A percentile compares a stretch with the other conserved stretches of the same genome.
These are phyloP conservation scores for Eutrema yunnanense DNA, from an alignment of 345 rosid species.

Conservation along the genomic window DNA sequence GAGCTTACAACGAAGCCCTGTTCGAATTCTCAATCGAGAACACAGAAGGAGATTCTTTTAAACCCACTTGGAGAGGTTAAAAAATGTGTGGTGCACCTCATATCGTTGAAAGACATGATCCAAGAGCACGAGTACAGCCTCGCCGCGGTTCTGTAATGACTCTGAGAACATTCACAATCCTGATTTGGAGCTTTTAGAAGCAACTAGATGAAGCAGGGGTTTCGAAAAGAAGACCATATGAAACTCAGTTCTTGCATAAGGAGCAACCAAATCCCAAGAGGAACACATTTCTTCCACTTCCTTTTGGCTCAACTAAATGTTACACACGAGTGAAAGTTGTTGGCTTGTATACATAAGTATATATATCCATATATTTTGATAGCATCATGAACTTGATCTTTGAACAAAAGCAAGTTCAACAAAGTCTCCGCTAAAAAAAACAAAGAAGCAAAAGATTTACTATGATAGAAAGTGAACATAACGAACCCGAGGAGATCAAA, in stretches of 20 bases:
- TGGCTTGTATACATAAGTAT: neutral
- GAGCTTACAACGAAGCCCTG: neutral
- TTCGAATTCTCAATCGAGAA: slow-evolving; percentile 17
- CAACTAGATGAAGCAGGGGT: neutral
- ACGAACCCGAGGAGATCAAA: neutral
- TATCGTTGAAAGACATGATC: slow-evolving; percentile 17
- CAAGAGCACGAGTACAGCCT: slow-evolving; percentile 6
- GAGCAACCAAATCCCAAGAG: slow-evolving; percentile 20
- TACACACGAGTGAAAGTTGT: neutral
- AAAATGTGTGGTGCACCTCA: slow-evolving; percentile 25
- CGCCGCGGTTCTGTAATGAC: neutral
- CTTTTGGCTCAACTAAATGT: neutral
- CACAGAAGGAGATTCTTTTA: slow-evolving; percentile 4
- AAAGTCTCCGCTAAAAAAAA: neutral
- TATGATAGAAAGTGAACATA: slow-evolving; percentile 20
- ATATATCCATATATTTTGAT: neutral
- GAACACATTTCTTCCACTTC: slow-evolving; percentile 7
- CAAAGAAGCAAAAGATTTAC: slow-evolving; percentile 6
- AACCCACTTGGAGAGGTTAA: slow-evolving; percentile 6
- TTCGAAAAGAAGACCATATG: neutral
- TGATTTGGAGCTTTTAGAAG: slow-evolving; percentile 11
- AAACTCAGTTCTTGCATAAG: neutral
- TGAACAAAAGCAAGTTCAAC: slow-evolving; percentile 10
- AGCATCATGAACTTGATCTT: slow-evolving; percentile 2
- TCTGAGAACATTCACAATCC: neutral